Percentiles rank a stretch among this genome's conserved stretches.
Evolutionary conservation across 1,139 yeast species (phyloP).

Genomic region (Kodamaea alishanica): DNA sequence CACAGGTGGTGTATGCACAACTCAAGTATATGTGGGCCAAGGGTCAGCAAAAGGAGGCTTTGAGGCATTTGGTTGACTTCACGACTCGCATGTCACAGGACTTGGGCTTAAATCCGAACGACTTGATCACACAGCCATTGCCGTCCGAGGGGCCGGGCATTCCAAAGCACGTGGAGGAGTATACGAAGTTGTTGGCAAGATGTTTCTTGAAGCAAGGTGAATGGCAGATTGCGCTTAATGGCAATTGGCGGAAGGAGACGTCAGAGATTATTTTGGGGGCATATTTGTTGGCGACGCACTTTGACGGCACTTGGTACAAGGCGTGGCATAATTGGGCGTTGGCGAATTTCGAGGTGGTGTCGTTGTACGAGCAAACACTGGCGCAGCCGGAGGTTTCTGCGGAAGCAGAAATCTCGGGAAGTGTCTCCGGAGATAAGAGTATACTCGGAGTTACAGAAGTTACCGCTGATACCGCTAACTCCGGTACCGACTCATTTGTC

Average conservation of each 20-base stretch:
- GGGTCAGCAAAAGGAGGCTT: slow-evolving; percentile 83
- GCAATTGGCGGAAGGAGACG: slow-evolving; percentile 78
- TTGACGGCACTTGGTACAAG: slow-evolving; percentile 90
- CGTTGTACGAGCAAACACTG: slow-evolving; percentile 45
- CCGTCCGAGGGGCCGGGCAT: slow-evolving; percentile 74
- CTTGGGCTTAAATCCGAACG: slow-evolving; percentile 73
- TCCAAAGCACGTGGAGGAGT: slow-evolving; percentile 74
- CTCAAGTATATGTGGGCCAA: slow-evolving; percentile 96
- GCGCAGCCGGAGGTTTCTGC: no score
- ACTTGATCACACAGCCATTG: slow-evolving; percentile 81
- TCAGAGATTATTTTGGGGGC: slow-evolving; percentile 83
- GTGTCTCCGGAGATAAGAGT: no score
- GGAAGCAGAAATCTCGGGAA: no score
- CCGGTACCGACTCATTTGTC: no score
- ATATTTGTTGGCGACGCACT: slow-evolving; percentile 88
- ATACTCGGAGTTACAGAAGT: no score
- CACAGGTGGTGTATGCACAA: slow-evolving; percentile 96
- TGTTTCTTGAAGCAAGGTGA: slow-evolving; percentile 97
- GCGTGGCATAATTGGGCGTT: slow-evolving; percentile 99
- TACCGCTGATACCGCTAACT: no score
- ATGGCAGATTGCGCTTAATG: slow-evolving; percentile 86
- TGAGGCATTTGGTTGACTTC: slow-evolving; percentile 80
- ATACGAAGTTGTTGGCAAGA: slow-evolving; percentile 84
- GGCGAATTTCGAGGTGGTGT: slow-evolving; percentile 92
- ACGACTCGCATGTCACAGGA: slow-evolving; percentile 89